phyloP scores from a whole-genome alignment of 495 filamentous ascomycete species.

The Glonium stellatum region DNA sequence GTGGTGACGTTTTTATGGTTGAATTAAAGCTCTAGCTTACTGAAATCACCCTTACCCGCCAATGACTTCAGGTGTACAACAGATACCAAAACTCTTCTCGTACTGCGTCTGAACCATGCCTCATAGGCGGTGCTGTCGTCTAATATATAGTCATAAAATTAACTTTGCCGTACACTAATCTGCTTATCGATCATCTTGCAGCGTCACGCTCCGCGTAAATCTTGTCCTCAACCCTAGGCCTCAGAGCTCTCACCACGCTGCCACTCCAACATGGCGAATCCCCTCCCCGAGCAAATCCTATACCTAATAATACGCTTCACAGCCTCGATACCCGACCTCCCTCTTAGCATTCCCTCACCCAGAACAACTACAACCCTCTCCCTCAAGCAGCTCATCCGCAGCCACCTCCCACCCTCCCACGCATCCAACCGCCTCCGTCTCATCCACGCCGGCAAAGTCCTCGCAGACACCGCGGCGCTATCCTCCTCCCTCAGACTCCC shows the following conservation, averaged over 20 bases:
- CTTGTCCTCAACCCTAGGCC: slow-evolving; percentile 1
- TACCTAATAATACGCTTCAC: slow-evolving; percentile 84
- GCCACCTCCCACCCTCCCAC: slow-evolving; percentile 55
- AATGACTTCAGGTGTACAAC: too few species aligned
- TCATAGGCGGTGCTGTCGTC: not conserved
- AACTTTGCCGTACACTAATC: slow-evolving; percentile 5
- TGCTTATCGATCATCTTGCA: slow-evolving; percentile 3
- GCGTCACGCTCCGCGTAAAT: not conserved
- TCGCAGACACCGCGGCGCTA: slow-evolving; percentile 63
- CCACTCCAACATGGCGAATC: slow-evolving; percentile 9
- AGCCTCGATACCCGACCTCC: slow-evolving; percentile 72
- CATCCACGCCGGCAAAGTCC: slow-evolving; percentile 79
- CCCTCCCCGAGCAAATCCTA: slow-evolving; percentile 37
- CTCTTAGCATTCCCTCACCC: slow-evolving; percentile 63
- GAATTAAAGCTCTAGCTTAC: not conserved
- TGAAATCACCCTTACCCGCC: too few species aligned
- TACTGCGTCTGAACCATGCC: too few species aligned
- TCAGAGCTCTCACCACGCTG: not conserved
- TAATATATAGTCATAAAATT: slow-evolving; percentile 3
- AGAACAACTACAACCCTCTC: slow-evolving; percentile 61
- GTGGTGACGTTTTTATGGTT: not conserved
- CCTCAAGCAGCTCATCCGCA: slow-evolving; percentile 75
- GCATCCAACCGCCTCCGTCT: slow-evolving; percentile 67
- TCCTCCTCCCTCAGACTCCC: slow-evolving; percentile 59
- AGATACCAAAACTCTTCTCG: too few species aligned